These are phyloP conservation scores for Gentiana dahurica DNA, from an alignment of 257 asterid species.

Conservation along the genomic window DNA sequence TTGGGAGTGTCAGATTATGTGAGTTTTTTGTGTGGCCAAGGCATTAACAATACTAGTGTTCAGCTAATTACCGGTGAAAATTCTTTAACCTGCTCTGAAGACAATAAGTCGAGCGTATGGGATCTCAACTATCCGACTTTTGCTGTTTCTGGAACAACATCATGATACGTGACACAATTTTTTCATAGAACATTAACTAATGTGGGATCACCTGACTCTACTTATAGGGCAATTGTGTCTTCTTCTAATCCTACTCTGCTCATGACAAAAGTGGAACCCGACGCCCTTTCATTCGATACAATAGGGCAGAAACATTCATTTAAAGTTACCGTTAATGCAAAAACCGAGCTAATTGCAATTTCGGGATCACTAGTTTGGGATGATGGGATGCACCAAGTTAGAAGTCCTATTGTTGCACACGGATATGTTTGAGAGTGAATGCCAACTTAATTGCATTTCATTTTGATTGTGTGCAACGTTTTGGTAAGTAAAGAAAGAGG, in stretches of 20 bases:
- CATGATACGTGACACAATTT: slow-evolving; percentile 10
- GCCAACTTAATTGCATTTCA: too few species aligned
- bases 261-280: slow-evolving; percentile 25
- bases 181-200: slow-evolving; percentile 48
- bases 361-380: slow-evolving; percentile 30
- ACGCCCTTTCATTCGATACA: slow-evolving; percentile 26
- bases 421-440: slow-evolving; percentile 6
- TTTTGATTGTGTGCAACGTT: too few species aligned
- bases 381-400: slow-evolving; percentile 44
- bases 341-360: too few species aligned
- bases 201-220: slow-evolving; percentile 45
- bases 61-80: slow-evolving; percentile 40
- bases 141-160: slow-evolving; percentile 17
- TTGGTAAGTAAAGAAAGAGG: too few species aligned
- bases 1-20: slow-evolving; percentile 31
- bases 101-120: slow-evolving; percentile 21
- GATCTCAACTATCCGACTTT: slow-evolving; percentile 30
- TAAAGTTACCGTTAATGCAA: background rate
- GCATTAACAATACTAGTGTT: slow-evolving; percentile 35
- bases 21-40: slow-evolving; percentile 21
- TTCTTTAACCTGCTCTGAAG: slow-evolving; percentile 27
- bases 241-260: slow-evolving; percentile 14
- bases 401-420: slow-evolving; percentile 43
- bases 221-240: slow-evolving; percentile 24
- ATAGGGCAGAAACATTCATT: slow-evolving; percentile 29